Evolutionary conservation across 257 asterid species (phyloP).

Genomic region (Echites panduratus): DNA sequence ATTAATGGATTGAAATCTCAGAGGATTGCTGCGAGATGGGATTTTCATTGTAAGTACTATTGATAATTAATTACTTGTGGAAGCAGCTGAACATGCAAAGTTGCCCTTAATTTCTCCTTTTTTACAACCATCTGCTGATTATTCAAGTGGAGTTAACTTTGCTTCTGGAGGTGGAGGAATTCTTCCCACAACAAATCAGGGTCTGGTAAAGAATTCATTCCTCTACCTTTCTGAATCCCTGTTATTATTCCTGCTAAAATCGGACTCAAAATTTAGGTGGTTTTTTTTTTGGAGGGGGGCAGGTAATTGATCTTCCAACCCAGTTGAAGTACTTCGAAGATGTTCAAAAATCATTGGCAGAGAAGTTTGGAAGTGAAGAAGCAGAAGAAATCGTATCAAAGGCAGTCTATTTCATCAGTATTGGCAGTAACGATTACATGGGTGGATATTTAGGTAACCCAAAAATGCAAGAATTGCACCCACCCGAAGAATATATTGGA

Average conservation of each 20-base stretch:
- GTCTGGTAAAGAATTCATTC: slow-evolving; percentile 27
- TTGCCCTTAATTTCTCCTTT: slow-evolving; percentile 45
- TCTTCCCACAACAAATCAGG: slow-evolving; percentile 41
- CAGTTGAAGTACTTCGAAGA: slow-evolving; percentile 44
- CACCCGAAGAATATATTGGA: slow-evolving; percentile 38
- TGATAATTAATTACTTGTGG: not conserved
- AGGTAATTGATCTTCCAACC: slow-evolving; percentile 47
- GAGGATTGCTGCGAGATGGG: not conserved
- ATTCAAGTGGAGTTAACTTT: slow-evolving; percentile 40
- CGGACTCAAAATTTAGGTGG: no score
- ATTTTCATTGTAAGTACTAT: no score
- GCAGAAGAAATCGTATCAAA: slow-evolving; percentile 35
- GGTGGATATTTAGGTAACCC: slow-evolving; percentile 52
- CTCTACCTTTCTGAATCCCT: not conserved
- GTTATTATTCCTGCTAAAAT: not conserved
- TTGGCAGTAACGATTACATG: slow-evolving; percentile 58
- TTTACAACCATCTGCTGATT: slow-evolving; percentile 36
- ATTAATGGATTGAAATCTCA: not conserved
- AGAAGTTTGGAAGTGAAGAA: slow-evolving; percentile 29
- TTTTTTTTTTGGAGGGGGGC: not conserved
- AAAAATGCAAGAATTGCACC: slow-evolving; percentile 39
- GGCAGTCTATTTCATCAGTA: slow-evolving; percentile 48
- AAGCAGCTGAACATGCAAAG: slow-evolving; percentile 43
- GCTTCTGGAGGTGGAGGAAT: slow-evolving; percentile 55
- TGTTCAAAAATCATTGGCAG: slow-evolving; percentile 25